Evolutionary conservation across 1,284 basidiomycete genomes (phyloP).

Genomic region (Sphagnurus paluster): DNA sequence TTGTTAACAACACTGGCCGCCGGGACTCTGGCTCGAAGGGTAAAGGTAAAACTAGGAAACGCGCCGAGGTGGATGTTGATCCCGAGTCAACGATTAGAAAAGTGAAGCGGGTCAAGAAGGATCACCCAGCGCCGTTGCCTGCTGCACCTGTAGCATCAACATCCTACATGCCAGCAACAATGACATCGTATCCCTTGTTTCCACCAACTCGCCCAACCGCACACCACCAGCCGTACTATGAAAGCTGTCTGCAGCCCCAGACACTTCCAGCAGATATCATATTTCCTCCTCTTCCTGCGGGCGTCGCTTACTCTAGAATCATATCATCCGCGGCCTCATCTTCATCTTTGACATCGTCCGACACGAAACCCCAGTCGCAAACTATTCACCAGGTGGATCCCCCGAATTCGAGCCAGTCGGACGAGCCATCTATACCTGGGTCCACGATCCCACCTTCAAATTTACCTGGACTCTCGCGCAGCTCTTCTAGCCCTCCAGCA

Average conservation of each 20-base stretch:
- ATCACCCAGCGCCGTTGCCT: slow-evolving; percentile 15
- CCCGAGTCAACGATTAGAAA: slow-evolving; percentile 36
- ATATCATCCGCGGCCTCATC: slow-evolving; percentile 24
- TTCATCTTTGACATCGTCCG: slow-evolving; percentile 14
- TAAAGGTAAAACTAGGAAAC: slow-evolving; percentile 37
- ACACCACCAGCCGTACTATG: slow-evolving; percentile 71
- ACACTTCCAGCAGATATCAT: slow-evolving; percentile 58
- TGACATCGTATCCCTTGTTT: slow-evolving; percentile 51
- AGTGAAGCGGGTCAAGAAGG: slow-evolving; percentile 50
- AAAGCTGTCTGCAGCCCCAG: slow-evolving; percentile 47
- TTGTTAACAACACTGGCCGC: slow-evolving; percentile 46
- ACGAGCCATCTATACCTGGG: slow-evolving; percentile 13
- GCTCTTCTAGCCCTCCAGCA: slow-evolving; percentile 66
- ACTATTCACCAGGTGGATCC: no score
- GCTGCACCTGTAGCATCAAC: slow-evolving; percentile 19
- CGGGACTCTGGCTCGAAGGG: slow-evolving; percentile 38
- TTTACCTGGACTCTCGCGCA: slow-evolving; percentile 60
- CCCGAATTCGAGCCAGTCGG: slow-evolving; percentile 14
- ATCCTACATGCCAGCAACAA: slow-evolving; percentile 34
- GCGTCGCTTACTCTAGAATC: slow-evolving; percentile 32
- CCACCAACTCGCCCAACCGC: slow-evolving; percentile 53
- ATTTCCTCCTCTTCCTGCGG: slow-evolving; percentile 63
- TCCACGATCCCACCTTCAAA: slow-evolving; percentile 38
- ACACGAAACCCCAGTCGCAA: slow-evolving; percentile 1
- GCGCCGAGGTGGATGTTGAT: slow-evolving; percentile 39